These are phyloP conservation scores for Globisporangium okanoganense DNA, from an alignment of 352 stramenopile species.

Conservation along the genomic window DNA sequence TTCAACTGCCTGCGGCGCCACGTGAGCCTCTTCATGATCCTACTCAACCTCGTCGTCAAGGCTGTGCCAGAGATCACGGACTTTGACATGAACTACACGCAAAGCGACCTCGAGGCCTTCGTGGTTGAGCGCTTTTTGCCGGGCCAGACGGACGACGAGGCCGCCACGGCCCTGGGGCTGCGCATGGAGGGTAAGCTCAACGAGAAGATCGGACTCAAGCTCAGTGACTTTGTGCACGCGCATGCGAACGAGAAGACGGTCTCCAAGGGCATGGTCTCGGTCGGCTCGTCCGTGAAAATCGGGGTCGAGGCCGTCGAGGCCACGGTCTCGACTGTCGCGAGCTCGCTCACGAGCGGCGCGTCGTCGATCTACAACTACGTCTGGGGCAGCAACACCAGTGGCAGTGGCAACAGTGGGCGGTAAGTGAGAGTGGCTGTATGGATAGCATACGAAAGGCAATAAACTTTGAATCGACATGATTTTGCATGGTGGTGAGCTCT, in stretches of 20 bases:
- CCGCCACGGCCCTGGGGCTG: conserved; percentile 71
- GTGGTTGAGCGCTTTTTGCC: conserved; percentile 81
- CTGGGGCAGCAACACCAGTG: conserved; percentile 38
- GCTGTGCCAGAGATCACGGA: conserved; percentile 82
- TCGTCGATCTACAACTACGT: conserved; percentile 87
- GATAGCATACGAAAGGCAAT: no score
- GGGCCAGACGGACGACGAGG: conserved; percentile 78
- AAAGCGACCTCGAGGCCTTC: conserved; percentile 80
- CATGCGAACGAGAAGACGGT: conserved; percentile 85
- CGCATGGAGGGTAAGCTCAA: conserved; percentile 87
- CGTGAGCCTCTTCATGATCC: conserved; percentile 86
- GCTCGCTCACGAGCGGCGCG: conserved; percentile 64
- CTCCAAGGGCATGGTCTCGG: conserved; percentile 74
- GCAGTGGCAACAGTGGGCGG: background rate
- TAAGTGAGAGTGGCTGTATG: no score
- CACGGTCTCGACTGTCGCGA: conserved; percentile 76
- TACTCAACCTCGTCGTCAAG: conserved; percentile 81
- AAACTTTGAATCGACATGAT: no score
- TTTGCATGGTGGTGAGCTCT: no score
- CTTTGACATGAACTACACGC: conserved; percentile 83
- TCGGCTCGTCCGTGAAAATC: conserved; percentile 79
- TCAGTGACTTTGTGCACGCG: conserved; percentile 85
- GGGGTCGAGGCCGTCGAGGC: conserved; percentile 68
- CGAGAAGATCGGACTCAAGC: conserved; percentile 80
- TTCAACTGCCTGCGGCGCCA: conserved; percentile 86